phyloP scores from a whole-genome alignment of 2,329 filamentous ascomycete genomes.

The Pseudophaeomoniella oleicola region DNA sequence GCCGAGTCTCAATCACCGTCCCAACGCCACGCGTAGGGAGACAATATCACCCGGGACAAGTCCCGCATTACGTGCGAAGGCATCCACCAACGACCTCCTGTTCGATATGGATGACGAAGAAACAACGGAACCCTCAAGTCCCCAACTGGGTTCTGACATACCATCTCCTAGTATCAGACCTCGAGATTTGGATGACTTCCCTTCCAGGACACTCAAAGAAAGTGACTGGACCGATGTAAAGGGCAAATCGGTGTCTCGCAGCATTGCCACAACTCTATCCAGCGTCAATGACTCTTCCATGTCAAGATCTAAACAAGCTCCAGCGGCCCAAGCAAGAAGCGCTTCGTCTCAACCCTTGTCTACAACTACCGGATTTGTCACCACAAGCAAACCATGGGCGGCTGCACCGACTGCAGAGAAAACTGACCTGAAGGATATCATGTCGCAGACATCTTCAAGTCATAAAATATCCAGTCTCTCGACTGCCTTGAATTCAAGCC shows the following conservation, averaged over 20 bases:
- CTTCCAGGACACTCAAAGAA: slow-evolving; percentile 4
- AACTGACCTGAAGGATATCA: slow-evolving; percentile 62
- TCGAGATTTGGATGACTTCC: slow-evolving; percentile 16
- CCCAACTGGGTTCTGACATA: not conserved
- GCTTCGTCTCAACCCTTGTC: not conserved
- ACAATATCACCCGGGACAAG: slow-evolving; percentile 23
- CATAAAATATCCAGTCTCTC: slow-evolving; percentile 38
- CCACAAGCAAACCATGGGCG: slow-evolving; percentile 35
- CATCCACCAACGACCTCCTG: slow-evolving; percentile 59
- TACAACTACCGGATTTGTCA: slow-evolving; percentile 5
- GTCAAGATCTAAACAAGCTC: not conserved
- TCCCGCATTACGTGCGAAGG: slow-evolving; percentile 43
- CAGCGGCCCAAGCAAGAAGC: not conserved
- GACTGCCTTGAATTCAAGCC: slow-evolving; percentile 30
- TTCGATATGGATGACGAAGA: slow-evolving; percentile 88
- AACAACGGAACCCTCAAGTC: not conserved
- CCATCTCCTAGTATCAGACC: not conserved
- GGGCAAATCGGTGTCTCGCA: not conserved
- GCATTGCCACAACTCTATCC: not conserved
- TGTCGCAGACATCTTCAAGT: slow-evolving; percentile 43
- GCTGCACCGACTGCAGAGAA: slow-evolving; percentile 44
- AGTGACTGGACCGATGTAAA: not conserved
- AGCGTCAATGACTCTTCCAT: not conserved
- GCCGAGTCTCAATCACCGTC: slow-evolving; percentile 4
- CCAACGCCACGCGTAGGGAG: slow-evolving; percentile 4